Evolutionary conservation across 257 asterid species (phyloP), one percentile per base, ranked within the genome.

Genomic region (Leonotis leonurus): DNA sequence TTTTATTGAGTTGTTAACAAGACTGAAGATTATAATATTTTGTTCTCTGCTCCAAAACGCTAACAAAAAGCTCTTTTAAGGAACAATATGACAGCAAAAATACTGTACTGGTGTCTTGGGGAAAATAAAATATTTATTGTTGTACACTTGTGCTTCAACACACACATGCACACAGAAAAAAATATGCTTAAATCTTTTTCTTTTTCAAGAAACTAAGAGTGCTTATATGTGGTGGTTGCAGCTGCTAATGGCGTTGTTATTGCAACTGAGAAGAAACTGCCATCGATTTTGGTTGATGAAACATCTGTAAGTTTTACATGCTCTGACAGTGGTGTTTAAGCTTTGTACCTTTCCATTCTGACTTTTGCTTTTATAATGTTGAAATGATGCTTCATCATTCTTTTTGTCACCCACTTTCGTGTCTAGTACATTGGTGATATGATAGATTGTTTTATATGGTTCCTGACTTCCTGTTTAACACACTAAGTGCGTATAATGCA

Each of bases 261-360:
- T 77, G 97, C 99, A 25, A 89, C 99, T 7, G 99, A 92, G 82
- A 93, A 93, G 86, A 93, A 67, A 71, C 62, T 93, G 32, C 99
- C 99, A 7, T 93, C 99, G 13, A 93, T 93, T 63, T 80, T 93
- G 85, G 99, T 93, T 71, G 99, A 93, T 69, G 99, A 93, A 66
- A 70, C 96, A 27, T 93, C 99, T 54, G 99, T 89, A 71, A 83
- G 99, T 83, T 55, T 48, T 40, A 21, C 49, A 32, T 18, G 8
- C 59, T 64, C 44, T 43, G 41, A 43, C 13, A 56, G 12, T 14
- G 49, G 21, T 32, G 22, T 43, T 56, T 56, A 46, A 21, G 20
- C 50, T 43, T 32, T 16, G 10, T 45, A 5, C 27, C 22, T 56
- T 30, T 11, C 49, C 13, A 21, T 32, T 20, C 21, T 30, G 55